Percentiles rank a stretch among this genome's conserved stretches.
Conservation (phyloP, 805 yeast genomes). For the Starmerella apicola region DNA sequence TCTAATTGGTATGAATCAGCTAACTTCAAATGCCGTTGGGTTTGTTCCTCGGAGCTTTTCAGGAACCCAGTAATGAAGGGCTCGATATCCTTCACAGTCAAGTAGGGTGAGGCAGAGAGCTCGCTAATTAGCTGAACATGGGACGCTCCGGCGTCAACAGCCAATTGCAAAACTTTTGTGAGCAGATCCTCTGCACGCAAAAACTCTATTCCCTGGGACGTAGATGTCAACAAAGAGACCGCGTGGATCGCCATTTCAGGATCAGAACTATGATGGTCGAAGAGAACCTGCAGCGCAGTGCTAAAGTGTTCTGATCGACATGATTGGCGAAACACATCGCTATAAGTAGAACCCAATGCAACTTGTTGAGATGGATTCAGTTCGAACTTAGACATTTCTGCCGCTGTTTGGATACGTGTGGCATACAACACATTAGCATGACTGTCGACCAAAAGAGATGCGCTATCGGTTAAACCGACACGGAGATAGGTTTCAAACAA, state of each 20-base stretch:
- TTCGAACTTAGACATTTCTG: slow-evolving; percentile 22
- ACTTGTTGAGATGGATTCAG: slow-evolving; percentile 13
- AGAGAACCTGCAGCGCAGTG: slow-evolving; percentile 45
- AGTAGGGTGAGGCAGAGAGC: slow-evolving; percentile 46
- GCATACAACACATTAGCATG: slow-evolving; percentile 43
- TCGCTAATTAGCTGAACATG: slow-evolving; percentile 69
- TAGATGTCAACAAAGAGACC: slow-evolving; percentile 4
- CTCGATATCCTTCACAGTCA: slow-evolving; percentile 61
- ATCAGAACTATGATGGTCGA: slow-evolving; percentile 47
- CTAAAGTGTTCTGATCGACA: slow-evolving; percentile 46
- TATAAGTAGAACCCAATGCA: slow-evolving; percentile 33
- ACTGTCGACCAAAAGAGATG: slow-evolving; percentile 38
- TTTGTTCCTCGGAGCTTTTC: slow-evolving; percentile 47
- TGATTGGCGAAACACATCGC: slow-evolving; percentile 55
- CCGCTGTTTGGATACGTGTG: slow-evolving; percentile 34
- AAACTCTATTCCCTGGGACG: slow-evolving; percentile 2
- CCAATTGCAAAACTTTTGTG: background rate
- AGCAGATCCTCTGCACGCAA: slow-evolving; percentile 3
- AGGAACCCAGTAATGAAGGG: slow-evolving; percentile 54
- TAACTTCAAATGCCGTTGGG: slow-evolving; percentile 53
- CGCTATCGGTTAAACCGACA: slow-evolving; percentile 43
- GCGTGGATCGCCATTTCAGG: slow-evolving; percentile 32
- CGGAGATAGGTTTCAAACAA: slow-evolving; percentile 70
- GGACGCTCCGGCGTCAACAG: slow-evolving; percentile 35
- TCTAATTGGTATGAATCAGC: slow-evolving; percentile 58